Percentiles rank a stretch among this genome's conserved stretches.
phyloP scores from a whole-genome alignment of 768 basidiomycete species.

The Cystobasidium onofrii region DNA sequence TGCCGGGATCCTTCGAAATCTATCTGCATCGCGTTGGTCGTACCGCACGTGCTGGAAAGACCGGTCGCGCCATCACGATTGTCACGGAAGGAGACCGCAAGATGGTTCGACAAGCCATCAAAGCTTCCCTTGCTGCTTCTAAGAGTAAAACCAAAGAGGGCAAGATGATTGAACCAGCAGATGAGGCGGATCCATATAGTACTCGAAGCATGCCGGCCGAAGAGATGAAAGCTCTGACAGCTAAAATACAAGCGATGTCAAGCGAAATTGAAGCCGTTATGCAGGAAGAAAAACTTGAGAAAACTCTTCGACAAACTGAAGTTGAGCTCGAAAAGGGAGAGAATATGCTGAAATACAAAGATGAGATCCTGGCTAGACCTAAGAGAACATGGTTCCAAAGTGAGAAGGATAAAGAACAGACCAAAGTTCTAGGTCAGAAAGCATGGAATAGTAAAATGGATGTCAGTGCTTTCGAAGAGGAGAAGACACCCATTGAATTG shows the following conservation, averaged over 20 bases:
- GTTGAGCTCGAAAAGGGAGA: slow-evolving; percentile 93
- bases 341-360: slow-evolving; percentile 87
- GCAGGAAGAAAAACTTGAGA: slow-evolving; percentile 90
- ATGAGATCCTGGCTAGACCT: slow-evolving; percentile 84
- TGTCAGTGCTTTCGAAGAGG: neutral
- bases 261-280: slow-evolving; percentile 69
- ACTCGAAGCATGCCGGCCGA: slow-evolving; percentile 71
- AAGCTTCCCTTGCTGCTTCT: slow-evolving; percentile 53
- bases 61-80: slow-evolving; percentile 86
- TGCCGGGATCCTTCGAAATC: slow-evolving; percentile 96
- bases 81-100: slow-evolving; percentile 94
- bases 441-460: slow-evolving; percentile 13
- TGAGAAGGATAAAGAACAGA: slow-evolving; percentile 66
- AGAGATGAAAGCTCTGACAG: slow-evolving; percentile 60
- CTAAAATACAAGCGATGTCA: slow-evolving; percentile 63
- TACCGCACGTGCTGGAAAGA: slow-evolving; percentile 57
- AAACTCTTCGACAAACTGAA: slow-evolving; percentile 79
- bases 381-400: slow-evolving; percentile 99
- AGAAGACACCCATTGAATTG: neutral
- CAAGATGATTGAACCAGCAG: neutral
- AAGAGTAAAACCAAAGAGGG: slow-evolving; percentile 60
- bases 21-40: slow-evolving; percentile 89
- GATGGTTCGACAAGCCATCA: slow-evolving; percentile 90
- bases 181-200: neutral
- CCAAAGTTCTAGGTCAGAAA: slow-evolving; percentile 51